Evolutionary conservation across 2,329 filamentous ascomycete species (phyloP), one percentile per base, ranked within the genome.

Genomic region (Tothia fuscella): DNA sequence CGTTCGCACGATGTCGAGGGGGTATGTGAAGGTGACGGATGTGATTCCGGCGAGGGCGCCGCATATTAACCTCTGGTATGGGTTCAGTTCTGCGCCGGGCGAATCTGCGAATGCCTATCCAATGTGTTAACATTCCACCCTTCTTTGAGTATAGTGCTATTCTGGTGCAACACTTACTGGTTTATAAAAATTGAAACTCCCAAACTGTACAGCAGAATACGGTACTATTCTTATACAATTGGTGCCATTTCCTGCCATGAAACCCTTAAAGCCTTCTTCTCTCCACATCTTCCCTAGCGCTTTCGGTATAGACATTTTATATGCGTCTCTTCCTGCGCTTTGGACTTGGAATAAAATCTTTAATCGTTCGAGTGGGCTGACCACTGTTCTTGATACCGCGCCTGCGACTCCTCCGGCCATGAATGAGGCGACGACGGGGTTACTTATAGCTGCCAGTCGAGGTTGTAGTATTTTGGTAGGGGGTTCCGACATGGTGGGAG

Each of bases 281-380:
- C 71, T 79, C 80, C 89, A 94, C 82, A 98, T 98, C 64, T 98
- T 98, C 31, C 67, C 74, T 49, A 98, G 68, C 3, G 86, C 91
- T 63, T 93, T 85, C 51, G 79, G 77, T 44, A 96, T 85, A 13
- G 87, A 91, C 60, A 95, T 70, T 59, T 91, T 89, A 65, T 98
- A 98, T 56, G 94, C 89, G 52, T 85, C 82, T 55, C 87, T 78
- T 14, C 88, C 89, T 38, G 74, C 82, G 56, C 83, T 93, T 66
- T 98, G 91, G 21, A 98, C 74, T 60, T 98, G 91, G 60, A 95
- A 87, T n/a, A 98, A 71, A 52, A 98, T 98, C 68, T 98, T 96
- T 45, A 98, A 72, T 49, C 91, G 78, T 64, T 98, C 91, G 28
- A 98, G 76, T 3, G 91, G 91, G 13, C 89, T 96, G 4, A 98